Conservation (phyloP, 1,139 yeast genomes). For the Debaryomyces sp. region DNA sequence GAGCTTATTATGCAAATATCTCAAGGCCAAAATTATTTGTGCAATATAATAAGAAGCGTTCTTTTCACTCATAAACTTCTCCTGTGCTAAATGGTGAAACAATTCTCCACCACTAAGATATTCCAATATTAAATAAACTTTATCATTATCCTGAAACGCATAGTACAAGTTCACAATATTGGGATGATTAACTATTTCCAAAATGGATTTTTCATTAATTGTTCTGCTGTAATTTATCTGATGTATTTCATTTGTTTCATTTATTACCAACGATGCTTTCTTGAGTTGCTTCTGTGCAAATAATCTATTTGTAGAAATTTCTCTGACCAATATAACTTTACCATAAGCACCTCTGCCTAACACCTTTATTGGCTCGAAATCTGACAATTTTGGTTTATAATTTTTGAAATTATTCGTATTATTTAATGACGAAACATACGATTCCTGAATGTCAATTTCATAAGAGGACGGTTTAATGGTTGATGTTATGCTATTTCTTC, state of each 20-base stretch:
- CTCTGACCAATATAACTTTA: constrained; percentile 78
- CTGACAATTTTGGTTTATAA: constrained; percentile 45
- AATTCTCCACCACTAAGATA: constrained; percentile 94
- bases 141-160: constrained; percentile 84
- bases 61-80: constrained; percentile 61
- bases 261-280: constrained; percentile 59
- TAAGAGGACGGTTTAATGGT: constrained; percentile 15
- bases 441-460: constrained; percentile 28
- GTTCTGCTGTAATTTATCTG: constrained; percentile 41
- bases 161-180: constrained; percentile 86
- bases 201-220: constrained; percentile 44
- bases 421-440: constrained; percentile 29
- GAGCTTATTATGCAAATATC: constrained; percentile 69
- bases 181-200: constrained; percentile 64
- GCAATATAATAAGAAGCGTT: constrained; percentile 84
- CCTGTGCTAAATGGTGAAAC: constrained; percentile 72
- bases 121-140: constrained; percentile 78
- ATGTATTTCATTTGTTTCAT: constrained; percentile 40
- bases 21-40: constrained; percentile 79
- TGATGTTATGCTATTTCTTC: constrained; percentile 17
- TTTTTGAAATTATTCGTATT: constrained; percentile 10
- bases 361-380: constrained; percentile 77
- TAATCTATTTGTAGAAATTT: constrained; percentile 61
- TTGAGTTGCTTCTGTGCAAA: constrained; percentile 90
- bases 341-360: constrained; percentile 95